Conservation (phyloP, 23 red algal genomes). For the Porphyridium purpureum region DNA sequence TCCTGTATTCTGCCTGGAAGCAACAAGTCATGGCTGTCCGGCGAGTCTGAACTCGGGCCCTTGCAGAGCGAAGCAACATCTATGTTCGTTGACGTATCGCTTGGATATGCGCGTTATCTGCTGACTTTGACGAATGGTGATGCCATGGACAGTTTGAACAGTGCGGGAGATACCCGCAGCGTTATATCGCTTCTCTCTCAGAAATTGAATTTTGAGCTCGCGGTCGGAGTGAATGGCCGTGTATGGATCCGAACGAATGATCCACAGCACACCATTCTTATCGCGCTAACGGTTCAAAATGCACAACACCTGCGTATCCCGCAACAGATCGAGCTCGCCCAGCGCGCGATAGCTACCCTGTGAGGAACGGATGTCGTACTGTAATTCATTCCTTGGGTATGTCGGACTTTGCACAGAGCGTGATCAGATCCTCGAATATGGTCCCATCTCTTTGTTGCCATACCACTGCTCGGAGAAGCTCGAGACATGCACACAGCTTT, state of each 20-base stretch:
- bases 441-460: too few species aligned
- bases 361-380: too few species aligned
- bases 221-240: slow-evolving; percentile 68
- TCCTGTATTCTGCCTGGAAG: slow-evolving; percentile 60
- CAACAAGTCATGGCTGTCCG: slow-evolving; percentile 36
- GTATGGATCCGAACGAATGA: slow-evolving; percentile 89
- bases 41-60: slow-evolving; percentile 58
- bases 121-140: background rate
- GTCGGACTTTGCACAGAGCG: too few species aligned
- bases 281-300: too few species aligned
- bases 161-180: background rate
- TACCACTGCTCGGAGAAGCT: too few species aligned
- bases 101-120: slow-evolving; percentile 1
- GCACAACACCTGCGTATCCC: too few species aligned
- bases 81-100: slow-evolving; percentile 32
- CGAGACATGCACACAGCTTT: too few species aligned
- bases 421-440: too few species aligned
- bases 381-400: too few species aligned
- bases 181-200: background rate
- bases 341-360: too few species aligned
- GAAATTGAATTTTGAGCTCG: slow-evolving; percentile 31
- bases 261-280: too few species aligned
- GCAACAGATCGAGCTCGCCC: too few species aligned
- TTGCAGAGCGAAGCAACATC: slow-evolving; percentile 23
- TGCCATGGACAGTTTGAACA: background rate